Percentiles rank a stretch among this genome's conserved stretches.
These are phyloP conservation scores for Pseudopyrenochaeta lycopersici DNA, from an alignment of 2,329 filamentous ascomycete species.

Conservation along the genomic window DNA sequence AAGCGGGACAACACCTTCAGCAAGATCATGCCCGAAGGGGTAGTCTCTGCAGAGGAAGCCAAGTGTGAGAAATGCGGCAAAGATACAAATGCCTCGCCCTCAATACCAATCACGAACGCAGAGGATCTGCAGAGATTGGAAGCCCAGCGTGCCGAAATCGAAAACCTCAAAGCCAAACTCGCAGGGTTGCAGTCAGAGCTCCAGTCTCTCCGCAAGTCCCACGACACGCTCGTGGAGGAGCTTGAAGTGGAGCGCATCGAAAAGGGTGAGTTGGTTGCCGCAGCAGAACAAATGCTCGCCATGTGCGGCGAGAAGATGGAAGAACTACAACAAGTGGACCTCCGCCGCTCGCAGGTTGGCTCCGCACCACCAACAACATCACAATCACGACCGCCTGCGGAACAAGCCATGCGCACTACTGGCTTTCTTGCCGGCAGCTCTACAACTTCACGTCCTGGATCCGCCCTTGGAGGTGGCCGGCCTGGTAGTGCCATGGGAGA, in stretches of 20 bases:
- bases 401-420: constrained; percentile 39
- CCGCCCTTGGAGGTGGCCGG: constrained; percentile 33
- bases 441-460: constrained; percentile 34
- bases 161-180: constrained; percentile 76
- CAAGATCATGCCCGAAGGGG: constrained; percentile 53
- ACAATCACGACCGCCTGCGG: constrained; percentile 21
- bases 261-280: constrained; percentile 82
- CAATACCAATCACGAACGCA: constrained; percentile 22
- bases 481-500: constrained; percentile 37
- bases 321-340: constrained; percentile 50
- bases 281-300: constrained; percentile 84
- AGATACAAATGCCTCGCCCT: constrained; percentile 7
- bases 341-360: constrained; percentile 62
- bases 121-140: constrained; percentile 64
- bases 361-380: constrained; percentile 23
- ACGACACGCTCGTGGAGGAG: constrained; percentile 69
- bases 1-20: constrained; percentile 73
- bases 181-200: constrained; percentile 79
- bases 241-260: constrained; percentile 80
- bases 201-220: constrained; percentile 73
- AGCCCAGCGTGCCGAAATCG: constrained; percentile 72
- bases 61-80: constrained; percentile 23
- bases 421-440: constrained; percentile 42
- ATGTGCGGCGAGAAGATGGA: constrained; percentile 63
- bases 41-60: constrained; percentile 11